Evolutionary conservation across 1,284 basidiomycete genomes (phyloP).

Genomic region (Naganishia liquefaciens): DNA sequence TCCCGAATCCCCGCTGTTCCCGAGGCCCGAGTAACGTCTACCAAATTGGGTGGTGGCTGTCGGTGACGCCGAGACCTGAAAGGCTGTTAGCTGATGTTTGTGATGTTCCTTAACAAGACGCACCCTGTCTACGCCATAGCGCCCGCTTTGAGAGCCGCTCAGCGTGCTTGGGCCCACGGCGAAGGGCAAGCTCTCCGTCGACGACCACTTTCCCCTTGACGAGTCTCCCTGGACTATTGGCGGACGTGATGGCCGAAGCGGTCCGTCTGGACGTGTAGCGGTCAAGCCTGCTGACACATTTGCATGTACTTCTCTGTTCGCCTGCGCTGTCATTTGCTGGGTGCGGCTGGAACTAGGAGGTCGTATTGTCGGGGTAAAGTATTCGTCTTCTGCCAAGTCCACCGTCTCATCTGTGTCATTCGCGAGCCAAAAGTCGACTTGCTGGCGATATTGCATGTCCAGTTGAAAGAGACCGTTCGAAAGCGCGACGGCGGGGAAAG

Average conservation of each 20-base stretch:
- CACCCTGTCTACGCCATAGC: constrained; percentile 11
- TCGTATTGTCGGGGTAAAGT: constrained; percentile 52
- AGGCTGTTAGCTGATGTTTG: background rate
- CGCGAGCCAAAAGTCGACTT: constrained; percentile 49
- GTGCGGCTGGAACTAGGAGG: background rate
- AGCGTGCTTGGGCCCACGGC: constrained; percentile 35
- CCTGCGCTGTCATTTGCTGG: background rate
- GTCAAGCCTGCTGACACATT: constrained; percentile 12
- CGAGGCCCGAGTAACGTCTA: constrained; percentile 19
- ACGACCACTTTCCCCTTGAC: constrained; percentile 41
- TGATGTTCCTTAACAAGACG: background rate
- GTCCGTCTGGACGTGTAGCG: constrained; percentile 23
- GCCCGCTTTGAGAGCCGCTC: constrained; percentile 14
- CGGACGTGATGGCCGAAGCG: background rate
- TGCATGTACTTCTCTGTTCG: background rate
- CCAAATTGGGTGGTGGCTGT: constrained; percentile 1
- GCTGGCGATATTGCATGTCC: constrained; percentile 39
- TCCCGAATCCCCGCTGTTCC: constrained; percentile 4
- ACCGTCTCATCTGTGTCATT: constrained; percentile 33
- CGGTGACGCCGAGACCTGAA: constrained; percentile 6
- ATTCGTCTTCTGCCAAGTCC: constrained; percentile 48
- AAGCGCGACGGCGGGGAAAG: constrained; percentile 43
- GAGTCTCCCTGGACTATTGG: constrained; percentile 29
- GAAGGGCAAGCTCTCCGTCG: constrained; percentile 50
- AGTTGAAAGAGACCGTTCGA: constrained; percentile 47